Conservation (phyloP, 768 basidiomycete species). For the Nevesoporus exiguus region DNA sequence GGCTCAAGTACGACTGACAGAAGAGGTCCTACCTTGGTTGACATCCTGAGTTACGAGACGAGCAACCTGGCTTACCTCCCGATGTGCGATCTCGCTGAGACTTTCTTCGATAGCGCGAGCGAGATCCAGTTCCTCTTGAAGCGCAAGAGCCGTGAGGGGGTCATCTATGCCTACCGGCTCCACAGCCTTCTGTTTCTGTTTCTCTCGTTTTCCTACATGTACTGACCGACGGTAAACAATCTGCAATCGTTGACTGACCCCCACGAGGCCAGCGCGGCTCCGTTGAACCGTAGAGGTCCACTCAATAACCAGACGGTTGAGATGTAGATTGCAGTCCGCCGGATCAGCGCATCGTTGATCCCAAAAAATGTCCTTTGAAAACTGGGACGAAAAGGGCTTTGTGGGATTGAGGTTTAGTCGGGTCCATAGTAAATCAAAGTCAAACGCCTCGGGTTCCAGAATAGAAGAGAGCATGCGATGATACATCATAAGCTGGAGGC, state of each 20-base stretch:
- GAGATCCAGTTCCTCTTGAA: constrained; percentile 41
- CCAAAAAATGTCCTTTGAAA: constrained; percentile 36
- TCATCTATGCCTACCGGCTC: constrained; percentile 8
- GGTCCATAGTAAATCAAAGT: constrained; percentile 54
- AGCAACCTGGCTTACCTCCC: constrained; percentile 4
- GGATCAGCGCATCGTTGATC: constrained; percentile 16
- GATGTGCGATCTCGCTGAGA: constrained; percentile 27
- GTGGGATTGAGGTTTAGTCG: constrained; percentile 42
- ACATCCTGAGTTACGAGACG: constrained; percentile 4
- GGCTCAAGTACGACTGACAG: constrained; percentile 1
- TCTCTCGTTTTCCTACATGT: not conserved
- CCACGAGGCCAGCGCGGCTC: constrained; percentile 21
- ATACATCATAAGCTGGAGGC: constrained; percentile 78
- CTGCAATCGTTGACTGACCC: constrained; percentile 37
- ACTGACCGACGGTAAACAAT: constrained; percentile 38
- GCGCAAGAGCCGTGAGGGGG: constrained; percentile 13
- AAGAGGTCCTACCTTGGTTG: constrained; percentile 4
- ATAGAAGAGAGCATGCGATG: constrained; percentile 58
- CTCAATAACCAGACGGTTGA: constrained; percentile 29
- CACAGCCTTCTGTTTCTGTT: constrained; percentile 2
- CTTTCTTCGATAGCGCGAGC: constrained; percentile 48
- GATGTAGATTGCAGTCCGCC: constrained; percentile 21
- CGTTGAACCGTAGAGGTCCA: constrained; percentile 31
- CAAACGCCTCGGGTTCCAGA: constrained; percentile 41
- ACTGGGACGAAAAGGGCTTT: constrained; percentile 46